These are phyloP conservation scores for Stipa capillata DNA, from an alignment of 176 grass and related monocot genomes.

Conservation along the genomic window DNA sequence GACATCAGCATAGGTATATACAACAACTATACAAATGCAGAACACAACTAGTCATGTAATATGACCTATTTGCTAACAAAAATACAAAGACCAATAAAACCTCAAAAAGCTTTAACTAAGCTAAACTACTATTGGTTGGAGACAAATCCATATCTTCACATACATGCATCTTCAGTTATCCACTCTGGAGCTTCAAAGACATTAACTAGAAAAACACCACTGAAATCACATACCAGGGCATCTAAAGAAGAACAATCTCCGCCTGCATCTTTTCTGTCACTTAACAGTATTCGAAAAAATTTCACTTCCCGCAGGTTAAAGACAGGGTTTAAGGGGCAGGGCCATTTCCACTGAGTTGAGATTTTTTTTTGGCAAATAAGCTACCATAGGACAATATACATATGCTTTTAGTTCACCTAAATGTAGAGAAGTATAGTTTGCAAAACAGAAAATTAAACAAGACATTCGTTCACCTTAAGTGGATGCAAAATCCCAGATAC, in stretches of 20 bases:
- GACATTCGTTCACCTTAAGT: slow-evolving; percentile 64
- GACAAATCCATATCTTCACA: background rate
- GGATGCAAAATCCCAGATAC: slow-evolving; percentile 86
- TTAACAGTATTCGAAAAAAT: background rate
- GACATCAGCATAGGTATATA: background rate
- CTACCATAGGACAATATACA: background rate
- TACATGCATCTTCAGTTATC: background rate
- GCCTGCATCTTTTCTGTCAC: background rate
- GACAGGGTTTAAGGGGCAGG: background rate
- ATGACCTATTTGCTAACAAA: background rate
- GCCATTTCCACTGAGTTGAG: background rate
- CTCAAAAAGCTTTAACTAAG: background rate
- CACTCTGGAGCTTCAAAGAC: background rate
- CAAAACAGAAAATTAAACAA: slow-evolving; percentile 18
- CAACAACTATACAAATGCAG: background rate
- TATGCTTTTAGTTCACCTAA: background rate
- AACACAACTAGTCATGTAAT: background rate
- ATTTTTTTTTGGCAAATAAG: background rate
- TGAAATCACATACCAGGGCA: background rate
- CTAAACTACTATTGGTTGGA: background rate
- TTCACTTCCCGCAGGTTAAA: background rate
- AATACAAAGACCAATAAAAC: background rate
- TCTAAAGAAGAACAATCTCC: background rate
- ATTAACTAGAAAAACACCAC: background rate
- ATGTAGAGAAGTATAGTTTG: background rate